phyloP scores from a whole-genome alignment of 495 filamentous ascomycete species.

The Cercophora scortea region DNA sequence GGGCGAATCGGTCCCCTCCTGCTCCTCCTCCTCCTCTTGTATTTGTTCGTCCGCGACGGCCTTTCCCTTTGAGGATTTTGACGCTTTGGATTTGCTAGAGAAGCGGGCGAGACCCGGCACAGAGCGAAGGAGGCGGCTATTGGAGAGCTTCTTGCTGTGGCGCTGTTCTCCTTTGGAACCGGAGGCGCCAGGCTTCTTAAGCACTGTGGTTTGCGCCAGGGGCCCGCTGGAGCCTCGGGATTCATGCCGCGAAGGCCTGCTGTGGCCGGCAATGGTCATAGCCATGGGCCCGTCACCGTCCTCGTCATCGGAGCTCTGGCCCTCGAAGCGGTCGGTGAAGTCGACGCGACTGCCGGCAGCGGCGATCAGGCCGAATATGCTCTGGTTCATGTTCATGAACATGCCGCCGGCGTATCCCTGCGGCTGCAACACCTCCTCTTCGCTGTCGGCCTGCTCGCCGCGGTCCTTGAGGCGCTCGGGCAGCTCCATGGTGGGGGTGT shows the following conservation, averaged over 20 bases:
- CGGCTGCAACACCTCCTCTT: conserved; percentile 66
- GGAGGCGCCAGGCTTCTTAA: conserved; percentile 16
- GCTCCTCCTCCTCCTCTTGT: conserved; percentile 11
- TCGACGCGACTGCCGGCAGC: conserved; percentile 77
- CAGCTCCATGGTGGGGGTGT: conserved; percentile 58
- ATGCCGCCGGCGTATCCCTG: conserved; percentile 41
- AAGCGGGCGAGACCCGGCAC: conserved; percentile 42
- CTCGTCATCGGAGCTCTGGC: conserved; percentile 70
- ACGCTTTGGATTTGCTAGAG: conserved; percentile 27
- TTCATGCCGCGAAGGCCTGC: conserved; percentile 8
- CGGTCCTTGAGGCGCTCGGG: conserved; percentile 72
- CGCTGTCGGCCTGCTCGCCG: conserved; percentile 48
- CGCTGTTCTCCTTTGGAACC: conserved; percentile 23
- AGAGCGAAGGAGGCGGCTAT: conserved; percentile 52
- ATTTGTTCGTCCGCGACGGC: conserved; percentile 11
- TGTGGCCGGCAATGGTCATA: conserved; percentile 20
- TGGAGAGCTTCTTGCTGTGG: conserved; percentile 52
- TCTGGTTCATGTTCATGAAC: conserved; percentile 81
- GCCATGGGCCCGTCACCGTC: conserved; percentile 23
- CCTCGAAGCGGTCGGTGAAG: conserved; percentile 74
- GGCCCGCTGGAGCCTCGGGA: conserved; percentile 4
- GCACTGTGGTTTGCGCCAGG: conserved; percentile 28
- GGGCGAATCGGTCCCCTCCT: background rate
- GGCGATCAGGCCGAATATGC: conserved; percentile 87
- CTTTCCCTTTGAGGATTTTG: conserved; percentile 21